Evolutionary conservation across 2,329 filamentous ascomycete genomes (phyloP).

Genomic region (Xylariales sp.): DNA sequence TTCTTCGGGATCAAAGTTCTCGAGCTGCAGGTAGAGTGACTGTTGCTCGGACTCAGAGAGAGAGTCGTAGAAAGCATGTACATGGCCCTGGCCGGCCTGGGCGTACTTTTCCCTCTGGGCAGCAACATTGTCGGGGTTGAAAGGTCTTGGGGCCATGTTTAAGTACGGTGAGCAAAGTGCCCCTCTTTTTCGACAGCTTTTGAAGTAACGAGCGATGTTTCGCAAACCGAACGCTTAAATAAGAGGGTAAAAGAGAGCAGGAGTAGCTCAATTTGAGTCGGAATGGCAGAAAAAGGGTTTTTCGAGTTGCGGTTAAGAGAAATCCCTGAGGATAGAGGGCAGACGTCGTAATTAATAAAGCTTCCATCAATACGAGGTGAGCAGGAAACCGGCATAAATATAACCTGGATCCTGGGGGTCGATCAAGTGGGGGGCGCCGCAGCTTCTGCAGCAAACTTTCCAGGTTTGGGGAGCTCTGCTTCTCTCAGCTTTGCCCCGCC

Average conservation of each 20-base stretch:
- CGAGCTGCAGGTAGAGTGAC: slow-evolving; percentile 75
- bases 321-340: too few relatives aligned
- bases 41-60: slow-evolving; percentile 71
- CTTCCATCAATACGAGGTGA: slow-evolving; percentile 4
- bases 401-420: slow-evolving; percentile 5
- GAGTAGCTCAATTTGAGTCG: too few relatives aligned
- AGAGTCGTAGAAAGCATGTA: slow-evolving; percentile 83
- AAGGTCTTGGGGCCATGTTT: slow-evolving; percentile 39
- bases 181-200: too few relatives aligned
- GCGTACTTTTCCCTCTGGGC: slow-evolving; percentile 69
- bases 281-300: too few relatives aligned
- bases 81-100: slow-evolving; percentile 72
- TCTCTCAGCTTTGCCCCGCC: slow-evolving; percentile 8
- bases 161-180: too few relatives aligned
- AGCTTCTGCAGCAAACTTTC: background rate
- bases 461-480: slow-evolving; percentile 2
- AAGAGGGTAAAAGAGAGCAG: too few relatives aligned
- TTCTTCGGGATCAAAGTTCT: slow-evolving; percentile 73
- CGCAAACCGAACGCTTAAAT: background rate
- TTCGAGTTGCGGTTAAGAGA: too few relatives aligned
- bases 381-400: slow-evolving; percentile 5
- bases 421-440: slow-evolving; percentile 5
- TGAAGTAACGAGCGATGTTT: too few relatives aligned
- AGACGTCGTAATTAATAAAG: too few relatives aligned
- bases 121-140: slow-evolving; percentile 62